Evolutionary conservation across 176 grass and related monocot species (phyloP), one percentile per base, ranked within the genome.

Genomic region (Avena sativa): DNA sequence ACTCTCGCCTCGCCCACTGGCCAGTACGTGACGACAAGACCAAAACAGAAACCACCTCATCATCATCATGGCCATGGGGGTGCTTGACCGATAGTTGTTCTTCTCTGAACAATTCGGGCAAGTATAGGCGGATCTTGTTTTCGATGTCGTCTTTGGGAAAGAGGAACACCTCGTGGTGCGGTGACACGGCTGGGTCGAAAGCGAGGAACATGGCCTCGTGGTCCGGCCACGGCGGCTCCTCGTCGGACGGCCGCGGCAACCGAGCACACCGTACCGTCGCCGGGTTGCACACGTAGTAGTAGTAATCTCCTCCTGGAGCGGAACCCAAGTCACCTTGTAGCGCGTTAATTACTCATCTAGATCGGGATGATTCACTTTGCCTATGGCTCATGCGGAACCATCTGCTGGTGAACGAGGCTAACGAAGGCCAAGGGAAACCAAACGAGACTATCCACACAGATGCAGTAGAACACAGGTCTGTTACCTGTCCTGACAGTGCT

Each of bases 21-120:
- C 83, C 40, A 2, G 19, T 10, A 48, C 47, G 72, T 73, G 83
- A 85, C 74, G 73, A 78, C 61, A 85, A 85, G 47, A 40, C 83
- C 47, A 49, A 49, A 11, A 49, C 47, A 49, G 47, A 49, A 49
- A 49, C 9, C 9, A 49, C 47, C 47, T 49, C 47, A 28, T 28
- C 28, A 28, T 28, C 28, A 28, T 28, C 28, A 28, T 28, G 28
- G 28, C 28, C 28, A 28, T 28, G 28, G 28, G 28, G 28, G 28
- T 28, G 28, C 28, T 38, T 38, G 4, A 38, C 4, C 36, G 36
- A 38, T 38, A 38, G 52, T 55, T 55, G 52, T 16, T 14, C 52
- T 4, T 55, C 52, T 55, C 52, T 16, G 15, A 55, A 55, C 52
- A 55, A 55, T 55, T 55, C 52, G 16, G 52, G 52, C 16, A 55